Evolutionary conservation across 768 basidiomycete genomes (phyloP), one percentile per base, ranked within the genome.

Genomic region (Boletus vinaceobasis): DNA sequence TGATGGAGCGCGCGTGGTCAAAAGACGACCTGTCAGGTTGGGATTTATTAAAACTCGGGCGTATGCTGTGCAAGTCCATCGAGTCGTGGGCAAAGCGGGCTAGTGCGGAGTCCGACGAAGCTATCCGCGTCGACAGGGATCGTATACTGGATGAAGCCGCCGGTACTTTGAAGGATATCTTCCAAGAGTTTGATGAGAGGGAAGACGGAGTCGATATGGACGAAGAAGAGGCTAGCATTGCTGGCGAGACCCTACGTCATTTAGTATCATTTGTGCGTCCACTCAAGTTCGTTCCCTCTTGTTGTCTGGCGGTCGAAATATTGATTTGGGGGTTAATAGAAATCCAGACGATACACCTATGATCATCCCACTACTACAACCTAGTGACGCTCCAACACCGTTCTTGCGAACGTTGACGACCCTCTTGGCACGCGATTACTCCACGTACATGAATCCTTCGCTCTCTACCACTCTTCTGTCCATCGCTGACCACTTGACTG

Each of bases 1-100:
- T 88, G 55, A 79, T 89, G 79, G 86, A 88, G 60, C 78, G 80
- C 2, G 87, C 86, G 0, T 90, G 86, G 87, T 77, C 85, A 1
- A 85, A 82, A 62, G 81, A 87, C 40, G 86, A 88, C 23, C 69
- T 75, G 29, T 80, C 79, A 32, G 82, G 82, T 4, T 90, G 88
- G 84, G 87, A 88, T 50, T 77, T 86, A 13, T 76, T 76, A 4
- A 74, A 80, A 27, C 73, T 88, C 11, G 84, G 84, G 1, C 75
- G 74, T 42, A 71, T 80, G 43, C 63, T 90, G 17, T 76, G 78
- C 33, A 76, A 75, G 29, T 82, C 84, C 21, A 74, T 85, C 1
- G 75, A 76, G 43, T 78, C 77, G 10, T 90, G 89, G 89, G 76
- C 87, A 26, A 67, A 66, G 26, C 63, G 62, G 36, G 56, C 64